Base-by-base conservation (phyloP, 2,329 filamentous ascomycete species). In the Microsporum audouinii region DNA sequence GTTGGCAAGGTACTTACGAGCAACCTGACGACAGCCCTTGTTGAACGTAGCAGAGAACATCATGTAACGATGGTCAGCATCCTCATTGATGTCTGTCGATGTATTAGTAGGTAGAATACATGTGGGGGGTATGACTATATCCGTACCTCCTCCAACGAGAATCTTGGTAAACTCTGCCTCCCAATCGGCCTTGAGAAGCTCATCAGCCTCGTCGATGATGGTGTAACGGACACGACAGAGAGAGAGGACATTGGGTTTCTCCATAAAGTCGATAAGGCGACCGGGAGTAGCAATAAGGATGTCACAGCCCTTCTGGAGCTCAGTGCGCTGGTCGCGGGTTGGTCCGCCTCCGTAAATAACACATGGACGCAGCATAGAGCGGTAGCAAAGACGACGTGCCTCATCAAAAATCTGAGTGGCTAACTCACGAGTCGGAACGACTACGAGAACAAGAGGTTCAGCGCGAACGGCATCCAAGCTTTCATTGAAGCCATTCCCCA, bases 1-100 rank as follows among this genome's bases (percentile, higher is more conserved):
- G 8, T 83, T 78, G 0, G 86, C 79, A 61, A 99, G 83, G 69
- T 91, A 88, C 33, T 88, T 80, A 62, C 84, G 85, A 8, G 91
- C 92, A 12, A 97, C 76, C 29, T 87, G 80, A 34, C 91, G 89
- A 65, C 89, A 84, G 0, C 77, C 78, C 76, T 88, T 91, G 45
- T 91, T 89, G 74, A 99, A 97, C 0, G 94, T 97, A 0, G 94
- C 94, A 0, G 91, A 96, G 73, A 97, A 97, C 77, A 99, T 87
- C 75, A 95, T 80, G 72, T 83, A 86, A 5, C 78, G 77, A 66
- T 86, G 84, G 62, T 87, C 84, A 5, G 79, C 82, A 68, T 87
- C 90, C 61, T 88, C 84, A 63, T 96, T 95, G 77, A 73, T 84
- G 80, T 96, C 77, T 79, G 63, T 36, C 59, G 14, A n/a, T 12